Conservation (phyloP, 225 moss, liverwort and hornwort genomes). For the Sphagnum tenellum region DNA sequence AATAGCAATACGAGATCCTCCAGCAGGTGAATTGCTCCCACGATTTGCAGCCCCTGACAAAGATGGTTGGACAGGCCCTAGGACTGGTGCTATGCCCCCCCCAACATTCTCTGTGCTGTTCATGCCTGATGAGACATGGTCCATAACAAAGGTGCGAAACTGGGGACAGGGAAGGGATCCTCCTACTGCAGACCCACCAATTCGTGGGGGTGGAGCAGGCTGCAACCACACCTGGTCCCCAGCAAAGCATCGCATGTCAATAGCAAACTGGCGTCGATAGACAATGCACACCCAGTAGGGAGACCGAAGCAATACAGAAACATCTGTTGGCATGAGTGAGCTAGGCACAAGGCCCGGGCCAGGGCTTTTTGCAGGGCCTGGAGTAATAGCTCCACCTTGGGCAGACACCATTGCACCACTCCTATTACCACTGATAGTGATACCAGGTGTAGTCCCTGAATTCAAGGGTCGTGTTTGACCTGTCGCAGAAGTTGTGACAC, state of each 20-base stretch:
- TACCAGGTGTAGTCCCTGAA: conserved; percentile 24
- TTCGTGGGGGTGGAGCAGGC: conserved; percentile 75
- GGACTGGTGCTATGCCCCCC: conserved; percentile 15
- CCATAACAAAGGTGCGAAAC: conserved; percentile 95
- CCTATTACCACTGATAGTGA: conserved; percentile 17
- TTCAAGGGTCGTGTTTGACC: conserved; percentile 37
- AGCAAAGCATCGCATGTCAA: conserved; percentile 92
- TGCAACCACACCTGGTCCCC: conserved; percentile 99
- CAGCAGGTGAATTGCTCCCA: conserved; percentile 15
- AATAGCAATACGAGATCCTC: conserved; percentile 15
- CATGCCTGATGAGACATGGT: conserved; percentile 69
- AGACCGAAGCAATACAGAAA: conserved; percentile 75
- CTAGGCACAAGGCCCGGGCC: conserved; percentile 76
- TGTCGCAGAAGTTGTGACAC: conserved; percentile 23
- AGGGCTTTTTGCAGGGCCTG: conserved; percentile 64
- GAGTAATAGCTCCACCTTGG: conserved; percentile 52
- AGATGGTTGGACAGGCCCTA: conserved; percentile 10
- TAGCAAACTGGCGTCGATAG: conserved; percentile 85
- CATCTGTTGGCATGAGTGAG: conserved; percentile 88
- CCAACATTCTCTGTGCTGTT: conserved; percentile 48
- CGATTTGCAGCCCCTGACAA: neutral
- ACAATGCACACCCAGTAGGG: conserved; percentile 95
- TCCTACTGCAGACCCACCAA: conserved; percentile 41
- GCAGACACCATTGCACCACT: conserved; percentile 24
- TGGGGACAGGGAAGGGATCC: conserved; percentile 90